Evolutionary conservation across 352 stramenopile genomes (phyloP), one percentile per base, ranked within the genome.

Genomic region (Globisporangium alternatum): DNA sequence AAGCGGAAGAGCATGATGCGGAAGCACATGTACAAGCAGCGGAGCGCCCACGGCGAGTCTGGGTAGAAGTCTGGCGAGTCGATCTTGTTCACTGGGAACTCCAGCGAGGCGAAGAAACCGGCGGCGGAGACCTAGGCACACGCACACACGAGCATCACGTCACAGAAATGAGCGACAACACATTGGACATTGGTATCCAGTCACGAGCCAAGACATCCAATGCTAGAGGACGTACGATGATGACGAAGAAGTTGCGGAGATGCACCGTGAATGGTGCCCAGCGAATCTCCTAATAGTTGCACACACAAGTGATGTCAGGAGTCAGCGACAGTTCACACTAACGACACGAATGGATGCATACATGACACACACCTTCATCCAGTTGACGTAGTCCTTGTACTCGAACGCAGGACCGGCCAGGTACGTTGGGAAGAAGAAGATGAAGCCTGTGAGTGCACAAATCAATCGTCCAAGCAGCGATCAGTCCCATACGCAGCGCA

Each of bases 351-450:
- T 5, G 44, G 31, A 2, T 21, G 33, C 17, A 15, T n/a, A 9
- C 41, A 45, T 10, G 4, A 19, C 30, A 66, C 19, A 6, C 44
- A 89, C 81, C 66, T 86, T 80, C 76, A 92, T 92, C 84, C 84
- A 95, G 39, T 70, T 76, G 49, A 92, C 61, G 64, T 92, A 95
- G 62, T 95, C 83, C 58, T 88, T 90, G 75, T 91, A 95, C 72
- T 95, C 87, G 49, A 94, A 94, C 13, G 75, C 78, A 15, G 87
- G 87, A 6, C 87, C 87, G 49, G 85, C 87, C 22, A 95, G 74
- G 66, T 90, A 94, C 55, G 85, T 94, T n/a, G 87, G 85, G 63
- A 94, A 94, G 62, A 94, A 95, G 74, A 93, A 95, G 52, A 91
- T 78, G 60, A 90, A 95, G 58, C 86, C 86, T 94, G 47, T 10